Percentiles rank a stretch among this genome's conserved stretches.
phyloP scores from a whole-genome alignment of 106 monocot genomes.

The Iris macrosiphon region DNA sequence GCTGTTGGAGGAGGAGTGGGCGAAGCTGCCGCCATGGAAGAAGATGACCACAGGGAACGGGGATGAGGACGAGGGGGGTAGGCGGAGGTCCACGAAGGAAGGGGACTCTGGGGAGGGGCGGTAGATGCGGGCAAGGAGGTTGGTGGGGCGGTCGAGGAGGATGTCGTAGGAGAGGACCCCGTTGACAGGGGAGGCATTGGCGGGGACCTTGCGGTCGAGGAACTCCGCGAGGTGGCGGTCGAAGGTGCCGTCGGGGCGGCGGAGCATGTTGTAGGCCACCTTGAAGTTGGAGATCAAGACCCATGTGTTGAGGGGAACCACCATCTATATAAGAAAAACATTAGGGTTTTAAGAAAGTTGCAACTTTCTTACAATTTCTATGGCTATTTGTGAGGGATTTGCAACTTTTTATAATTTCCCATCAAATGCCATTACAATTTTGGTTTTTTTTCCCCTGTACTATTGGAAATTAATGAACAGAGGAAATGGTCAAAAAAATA shows the following conservation, averaged over 20 bases:
- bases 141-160: conserved; percentile 46
- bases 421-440: no score
- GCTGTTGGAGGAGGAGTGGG: conserved; percentile 71
- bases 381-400: no score
- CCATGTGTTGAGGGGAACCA: conserved; percentile 85
- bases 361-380: no score
- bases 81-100: not conserved
- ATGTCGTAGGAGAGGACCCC: conserved; percentile 73
- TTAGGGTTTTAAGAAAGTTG: not conserved
- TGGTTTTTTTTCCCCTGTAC: not conserved
- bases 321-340: conserved; percentile 36
- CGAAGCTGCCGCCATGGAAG: conserved; percentile 93
- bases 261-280: conserved; percentile 80
- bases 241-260: conserved; percentile 80
- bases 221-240: conserved; percentile 76
- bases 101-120: conserved; percentile 22
- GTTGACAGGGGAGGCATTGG: conserved; percentile 53
- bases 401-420: no score
- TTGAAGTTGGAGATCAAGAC: conserved; percentile 96
- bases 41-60: conserved; percentile 79
- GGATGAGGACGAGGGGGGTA: conserved; percentile 16
- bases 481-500: not conserved
- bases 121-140: conserved; percentile 73
- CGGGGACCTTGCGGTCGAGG: conserved; percentile 68
- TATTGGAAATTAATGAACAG: not conserved